phyloP scores from a whole-genome alignment of 306 rosid genomes.

The Prosopis cineraria region DNA sequence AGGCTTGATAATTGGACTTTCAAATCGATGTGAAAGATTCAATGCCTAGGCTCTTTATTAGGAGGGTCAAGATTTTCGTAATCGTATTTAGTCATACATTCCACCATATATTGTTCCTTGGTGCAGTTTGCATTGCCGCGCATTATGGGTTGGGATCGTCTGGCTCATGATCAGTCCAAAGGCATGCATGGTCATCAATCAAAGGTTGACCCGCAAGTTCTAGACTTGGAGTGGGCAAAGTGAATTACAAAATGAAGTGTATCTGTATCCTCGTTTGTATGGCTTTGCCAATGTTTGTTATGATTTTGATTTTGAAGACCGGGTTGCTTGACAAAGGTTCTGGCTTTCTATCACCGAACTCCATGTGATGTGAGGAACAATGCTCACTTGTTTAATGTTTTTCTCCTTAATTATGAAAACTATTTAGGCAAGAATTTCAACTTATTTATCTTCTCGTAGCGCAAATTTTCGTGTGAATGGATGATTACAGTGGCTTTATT shows the following conservation, averaged over 20 bases:
- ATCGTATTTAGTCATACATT: background rate
- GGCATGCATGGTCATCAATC: constrained; percentile 42
- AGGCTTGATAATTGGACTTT: background rate
- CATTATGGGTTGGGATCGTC: constrained; percentile 86
- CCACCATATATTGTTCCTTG: constrained; percentile 8
- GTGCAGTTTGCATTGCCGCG: constrained; percentile 86
- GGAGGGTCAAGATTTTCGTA: background rate
- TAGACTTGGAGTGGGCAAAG: constrained; percentile 80
- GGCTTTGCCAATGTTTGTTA: constrained; percentile 27
- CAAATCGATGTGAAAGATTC: background rate
- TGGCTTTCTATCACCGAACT: background rate
- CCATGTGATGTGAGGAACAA: background rate
- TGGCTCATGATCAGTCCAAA: constrained; percentile 49
- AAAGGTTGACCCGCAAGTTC: constrained; percentile 35
- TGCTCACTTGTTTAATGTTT: too few relatives aligned
- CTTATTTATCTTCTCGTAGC: too few relatives aligned
- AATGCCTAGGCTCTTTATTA: background rate
- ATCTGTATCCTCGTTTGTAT: constrained; percentile 23
- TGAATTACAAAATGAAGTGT: constrained; percentile 42
- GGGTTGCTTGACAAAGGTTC: background rate
- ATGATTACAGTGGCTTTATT: too few relatives aligned
- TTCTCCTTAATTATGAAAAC: too few relatives aligned
- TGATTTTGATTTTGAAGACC: constrained; percentile 29
- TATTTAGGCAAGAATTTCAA: too few relatives aligned
- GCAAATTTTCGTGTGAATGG: too few relatives aligned